Conservation (phyloP, 2,329 filamentous ascomycete genomes). For the Celoporthe dispersa region DNA sequence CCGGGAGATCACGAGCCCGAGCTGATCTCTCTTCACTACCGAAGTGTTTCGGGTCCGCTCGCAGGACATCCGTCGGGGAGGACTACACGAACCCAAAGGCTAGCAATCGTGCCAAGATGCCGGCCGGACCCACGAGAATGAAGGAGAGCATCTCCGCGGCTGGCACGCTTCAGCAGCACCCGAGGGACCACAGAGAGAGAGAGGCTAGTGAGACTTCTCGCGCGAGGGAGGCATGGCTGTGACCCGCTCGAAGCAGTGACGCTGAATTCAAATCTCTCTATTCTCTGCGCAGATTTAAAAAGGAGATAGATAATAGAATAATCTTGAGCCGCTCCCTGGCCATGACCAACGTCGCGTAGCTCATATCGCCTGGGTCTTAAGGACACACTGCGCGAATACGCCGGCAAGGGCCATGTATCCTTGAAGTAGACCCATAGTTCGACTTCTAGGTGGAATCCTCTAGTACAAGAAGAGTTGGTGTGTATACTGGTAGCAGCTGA, state of each 20-base stretch:
- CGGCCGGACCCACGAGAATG: neutral
- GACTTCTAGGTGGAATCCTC: neutral
- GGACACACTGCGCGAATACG: neutral
- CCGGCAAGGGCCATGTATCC: neutral
- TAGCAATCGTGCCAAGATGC: neutral
- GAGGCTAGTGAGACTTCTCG: neutral
- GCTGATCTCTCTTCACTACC: neutral
- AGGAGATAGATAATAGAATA: too few relatives aligned
- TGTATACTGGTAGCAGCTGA: neutral
- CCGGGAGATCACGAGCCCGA: neutral
- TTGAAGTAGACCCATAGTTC: neutral
- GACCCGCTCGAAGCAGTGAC: neutral
- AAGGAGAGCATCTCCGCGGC: slow-evolving; percentile 11
- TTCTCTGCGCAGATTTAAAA: too few relatives aligned
- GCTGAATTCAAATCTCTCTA: too few relatives aligned
- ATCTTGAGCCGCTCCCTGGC: neutral
- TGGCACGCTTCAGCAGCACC: slow-evolving; percentile 1
- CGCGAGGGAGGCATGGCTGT: neutral
- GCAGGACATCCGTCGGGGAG: neutral
- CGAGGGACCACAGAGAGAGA: neutral
- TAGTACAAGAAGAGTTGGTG: neutral
- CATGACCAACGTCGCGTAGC: neutral
- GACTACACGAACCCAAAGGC: neutral
- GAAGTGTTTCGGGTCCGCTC: neutral
- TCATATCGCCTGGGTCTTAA: neutral